Conservation (phyloP, 2,329 filamentous ascomycete species). For the Corniculantispora saksenae region DNA sequence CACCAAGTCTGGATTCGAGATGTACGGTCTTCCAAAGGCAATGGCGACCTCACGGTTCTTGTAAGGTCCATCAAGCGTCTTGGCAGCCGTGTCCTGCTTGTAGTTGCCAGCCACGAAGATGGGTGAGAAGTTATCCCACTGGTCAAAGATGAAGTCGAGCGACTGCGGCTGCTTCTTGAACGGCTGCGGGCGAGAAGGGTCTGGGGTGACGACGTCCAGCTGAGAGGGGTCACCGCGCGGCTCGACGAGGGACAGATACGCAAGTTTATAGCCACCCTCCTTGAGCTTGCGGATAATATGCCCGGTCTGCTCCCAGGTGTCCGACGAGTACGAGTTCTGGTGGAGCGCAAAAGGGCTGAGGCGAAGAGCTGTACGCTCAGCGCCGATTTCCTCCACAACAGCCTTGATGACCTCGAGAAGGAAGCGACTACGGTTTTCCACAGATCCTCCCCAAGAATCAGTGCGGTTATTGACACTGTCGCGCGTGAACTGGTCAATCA, state of each 20-base stretch:
- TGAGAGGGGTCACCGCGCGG: slow-evolving; percentile 37
- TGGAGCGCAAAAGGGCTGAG: slow-evolving; percentile 52
- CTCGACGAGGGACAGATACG: slow-evolving; percentile 41
- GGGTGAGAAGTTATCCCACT: slow-evolving; percentile 35
- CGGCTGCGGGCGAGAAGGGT: slow-evolving; percentile 13
- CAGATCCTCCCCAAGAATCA: slow-evolving; percentile 55
- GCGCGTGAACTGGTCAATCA: slow-evolving; percentile 64
- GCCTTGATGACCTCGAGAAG: slow-evolving; percentile 50
- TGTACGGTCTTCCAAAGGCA: slow-evolving; percentile 37
- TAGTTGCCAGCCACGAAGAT: slow-evolving; percentile 36
- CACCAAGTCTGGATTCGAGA: slow-evolving; percentile 38
- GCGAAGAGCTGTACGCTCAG: slow-evolving; percentile 53
- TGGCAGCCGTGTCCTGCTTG: slow-evolving; percentile 26
- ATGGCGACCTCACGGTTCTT: slow-evolving; percentile 30
- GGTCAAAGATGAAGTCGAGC: slow-evolving; percentile 33
- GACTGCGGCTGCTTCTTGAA: slow-evolving; percentile 8
- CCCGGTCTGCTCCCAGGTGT: slow-evolving; percentile 32
- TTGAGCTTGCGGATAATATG: slow-evolving; percentile 31
- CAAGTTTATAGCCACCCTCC: slow-evolving; percentile 29
- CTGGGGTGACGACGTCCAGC: slow-evolving; percentile 31
- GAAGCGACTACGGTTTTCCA: slow-evolving; percentile 55
- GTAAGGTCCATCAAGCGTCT: slow-evolving; percentile 28
- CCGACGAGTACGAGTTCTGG: slow-evolving; percentile 29
- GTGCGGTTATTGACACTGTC: slow-evolving; percentile 52
- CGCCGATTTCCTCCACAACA: slow-evolving; percentile 45